Evolutionary conservation across 148 eudicot genomes (phyloP).

Genomic region (Rhododendron ovatum): DNA sequence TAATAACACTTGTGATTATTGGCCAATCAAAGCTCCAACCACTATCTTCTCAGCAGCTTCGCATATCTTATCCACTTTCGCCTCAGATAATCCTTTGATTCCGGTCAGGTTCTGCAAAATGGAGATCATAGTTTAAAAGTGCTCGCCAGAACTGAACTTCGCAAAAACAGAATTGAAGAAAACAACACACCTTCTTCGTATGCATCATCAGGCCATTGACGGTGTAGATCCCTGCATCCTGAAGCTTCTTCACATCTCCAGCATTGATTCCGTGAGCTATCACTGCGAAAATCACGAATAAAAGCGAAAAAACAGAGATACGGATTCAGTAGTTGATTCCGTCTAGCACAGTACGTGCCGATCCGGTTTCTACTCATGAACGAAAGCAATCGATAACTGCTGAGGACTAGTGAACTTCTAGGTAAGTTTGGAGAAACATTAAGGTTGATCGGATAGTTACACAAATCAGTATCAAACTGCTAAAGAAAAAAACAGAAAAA

Average conservation of each 20-base stretch:
- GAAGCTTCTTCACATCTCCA: conserved; percentile 93
- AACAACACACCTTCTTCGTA: conserved; percentile 67
- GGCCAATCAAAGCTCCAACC: conserved; percentile 35
- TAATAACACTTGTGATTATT: not conserved
- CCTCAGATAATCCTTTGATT: conserved; percentile 94
- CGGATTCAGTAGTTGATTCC: not conserved
- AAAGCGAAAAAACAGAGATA: too few relatives aligned
- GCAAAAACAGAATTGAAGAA: not conserved
- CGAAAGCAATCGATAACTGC: not conserved
- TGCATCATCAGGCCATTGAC: conserved; percentile 99
- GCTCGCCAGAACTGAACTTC: not conserved
- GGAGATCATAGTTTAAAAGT: not conserved
- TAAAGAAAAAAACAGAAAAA: not conserved
- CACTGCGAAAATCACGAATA: conserved; percentile 26
- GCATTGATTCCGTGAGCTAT: conserved; percentile 91
- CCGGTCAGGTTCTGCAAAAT: conserved; percentile 68
- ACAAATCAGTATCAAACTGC: not conserved
- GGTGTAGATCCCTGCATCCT: conserved; percentile 91
- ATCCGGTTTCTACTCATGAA: not conserved
- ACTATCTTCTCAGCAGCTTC: conserved; percentile 98
- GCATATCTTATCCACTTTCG: conserved; percentile 96
- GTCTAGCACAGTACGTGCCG: not conserved
- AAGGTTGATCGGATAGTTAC: not conserved
- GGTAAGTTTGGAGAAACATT: not conserved
- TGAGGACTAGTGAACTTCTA: not conserved